Evolutionary conservation across 2,329 filamentous ascomycete species (phyloP).

Genomic region (Aspergillus sojae): DNA sequence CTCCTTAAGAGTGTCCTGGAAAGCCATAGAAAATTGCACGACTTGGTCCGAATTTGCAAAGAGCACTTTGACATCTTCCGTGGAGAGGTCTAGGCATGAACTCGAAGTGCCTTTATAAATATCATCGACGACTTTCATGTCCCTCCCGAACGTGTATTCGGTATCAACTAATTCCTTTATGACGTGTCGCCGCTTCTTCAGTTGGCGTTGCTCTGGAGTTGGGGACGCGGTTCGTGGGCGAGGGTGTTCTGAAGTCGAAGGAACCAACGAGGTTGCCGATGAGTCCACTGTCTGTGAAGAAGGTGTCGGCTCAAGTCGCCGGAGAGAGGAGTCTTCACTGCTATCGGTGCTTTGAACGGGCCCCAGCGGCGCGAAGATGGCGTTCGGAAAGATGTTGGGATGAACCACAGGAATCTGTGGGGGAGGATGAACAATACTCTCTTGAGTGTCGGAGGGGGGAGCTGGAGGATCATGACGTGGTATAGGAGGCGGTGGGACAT

Average conservation of each 20-base stretch:
- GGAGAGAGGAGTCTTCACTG: constrained; percentile 43
- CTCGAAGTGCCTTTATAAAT: constrained; percentile 95
- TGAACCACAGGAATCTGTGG: not conserved
- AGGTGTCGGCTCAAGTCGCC: constrained; percentile 28
- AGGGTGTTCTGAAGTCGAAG: constrained; percentile 32
- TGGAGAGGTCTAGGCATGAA: constrained; percentile 75
- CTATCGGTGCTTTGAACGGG: constrained; percentile 32
- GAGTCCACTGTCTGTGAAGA: constrained; percentile 38
- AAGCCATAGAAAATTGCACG: constrained; percentile 78
- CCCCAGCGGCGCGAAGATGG: constrained; percentile 22
- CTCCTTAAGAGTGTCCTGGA: constrained; percentile 78
- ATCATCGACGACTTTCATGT: constrained; percentile 96
- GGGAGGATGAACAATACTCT: constrained; percentile 12
- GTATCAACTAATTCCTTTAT: constrained; percentile 93
- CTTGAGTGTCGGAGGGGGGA: constrained; percentile 12
- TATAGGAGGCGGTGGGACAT: constrained; percentile 35
- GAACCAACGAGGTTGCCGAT: constrained; percentile 41
- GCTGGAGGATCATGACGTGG: constrained; percentile 30
- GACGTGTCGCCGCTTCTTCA: constrained; percentile 78
- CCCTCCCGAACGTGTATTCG: constrained; percentile 84
- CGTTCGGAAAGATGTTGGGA: constrained; percentile 16
- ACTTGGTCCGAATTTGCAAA: constrained; percentile 94
- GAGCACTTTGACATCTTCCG: constrained; percentile 82
- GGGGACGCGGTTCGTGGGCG: constrained; percentile 29
- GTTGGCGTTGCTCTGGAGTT: constrained; percentile 52